phyloP scores from a whole-genome alignment of 2,329 filamentous ascomycete species.

The Colletotrichum orchidophilum region DNA sequence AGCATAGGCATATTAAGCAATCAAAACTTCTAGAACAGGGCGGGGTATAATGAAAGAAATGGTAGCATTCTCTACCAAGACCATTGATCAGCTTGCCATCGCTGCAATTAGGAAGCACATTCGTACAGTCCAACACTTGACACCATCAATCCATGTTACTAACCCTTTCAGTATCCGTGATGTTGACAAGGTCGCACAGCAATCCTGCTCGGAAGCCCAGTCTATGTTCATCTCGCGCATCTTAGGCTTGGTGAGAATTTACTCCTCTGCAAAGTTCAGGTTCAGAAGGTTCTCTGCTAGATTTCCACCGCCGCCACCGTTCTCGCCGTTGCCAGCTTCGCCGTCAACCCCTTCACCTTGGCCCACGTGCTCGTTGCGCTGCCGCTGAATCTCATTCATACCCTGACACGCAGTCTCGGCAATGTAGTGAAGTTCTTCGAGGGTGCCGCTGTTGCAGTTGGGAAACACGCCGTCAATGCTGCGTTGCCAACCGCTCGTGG shows the following conservation, averaged over 20 bases:
- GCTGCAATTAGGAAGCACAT: background rate
- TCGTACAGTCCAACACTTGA: background rate
- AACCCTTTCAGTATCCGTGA: too few species aligned
- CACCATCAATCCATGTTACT: background rate
- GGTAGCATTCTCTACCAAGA: constrained; percentile 13
- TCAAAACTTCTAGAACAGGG: constrained; percentile 26
- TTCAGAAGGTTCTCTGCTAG: constrained; percentile 31
- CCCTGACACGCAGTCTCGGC: constrained; percentile 54
- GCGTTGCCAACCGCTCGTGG: constrained; percentile 52
- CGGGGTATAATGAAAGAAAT: constrained; percentile 22
- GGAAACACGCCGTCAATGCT: constrained; percentile 55
- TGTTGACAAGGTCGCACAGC: background rate
- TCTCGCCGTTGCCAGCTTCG: background rate
- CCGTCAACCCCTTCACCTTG: constrained; percentile 6
- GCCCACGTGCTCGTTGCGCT: constrained; percentile 20
- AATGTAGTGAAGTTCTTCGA: constrained; percentile 55
- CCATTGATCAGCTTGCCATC: constrained; percentile 19
- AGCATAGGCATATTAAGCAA: constrained; percentile 21
- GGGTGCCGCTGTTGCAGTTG: constrained; percentile 54
- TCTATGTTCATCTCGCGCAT: background rate
- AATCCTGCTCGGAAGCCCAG: background rate
- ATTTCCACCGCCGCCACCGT: constrained; percentile 1
- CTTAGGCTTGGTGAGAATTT: too few species aligned
- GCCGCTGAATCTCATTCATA: constrained; percentile 52
- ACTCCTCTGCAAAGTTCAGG: constrained; percentile 25